These are phyloP conservation scores for Heracleum sosnowskyi DNA, from an alignment of 129 eudicot species.

Conservation along the genomic window DNA sequence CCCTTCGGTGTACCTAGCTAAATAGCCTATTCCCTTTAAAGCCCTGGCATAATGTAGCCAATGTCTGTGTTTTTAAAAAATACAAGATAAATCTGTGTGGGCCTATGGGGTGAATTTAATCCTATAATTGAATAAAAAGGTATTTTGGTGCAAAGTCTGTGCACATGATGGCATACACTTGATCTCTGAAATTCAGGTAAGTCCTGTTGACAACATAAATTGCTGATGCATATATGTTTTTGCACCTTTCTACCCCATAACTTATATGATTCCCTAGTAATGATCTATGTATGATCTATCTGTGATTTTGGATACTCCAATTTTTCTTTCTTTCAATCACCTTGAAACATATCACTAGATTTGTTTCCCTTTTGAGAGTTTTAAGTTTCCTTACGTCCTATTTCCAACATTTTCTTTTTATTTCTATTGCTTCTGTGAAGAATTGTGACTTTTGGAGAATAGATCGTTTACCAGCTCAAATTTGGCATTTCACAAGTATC, in stretches of 20 bases:
- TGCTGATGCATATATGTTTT: slow-evolving; percentile 34
- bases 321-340: not conserved
- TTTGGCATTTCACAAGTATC: not conserved
- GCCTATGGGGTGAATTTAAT: not conserved
- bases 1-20: not conserved
- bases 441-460: not conserved
- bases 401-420: not conserved
- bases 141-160: slow-evolving; percentile 30
- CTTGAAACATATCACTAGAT: not conserved
- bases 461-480: not conserved
- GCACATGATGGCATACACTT: slow-evolving; percentile 58
- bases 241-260: slow-evolving; percentile 13
- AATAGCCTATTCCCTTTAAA: no score
- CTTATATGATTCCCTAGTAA: not conserved
- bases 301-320: not conserved
- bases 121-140: not conserved
- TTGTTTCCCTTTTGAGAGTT: not conserved
- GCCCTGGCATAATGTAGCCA: not conserved
- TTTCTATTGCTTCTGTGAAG: not conserved
- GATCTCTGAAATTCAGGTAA: slow-evolving; percentile 55
- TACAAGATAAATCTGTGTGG: not conserved
- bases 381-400: not conserved
- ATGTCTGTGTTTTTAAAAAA: not conserved
- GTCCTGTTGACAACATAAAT: slow-evolving; percentile 39
- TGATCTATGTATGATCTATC: not conserved